Base-by-base conservation (phyloP, 2,329 filamentous ascomycete species). In the Neopestalotiopsis rosae region DNA sequence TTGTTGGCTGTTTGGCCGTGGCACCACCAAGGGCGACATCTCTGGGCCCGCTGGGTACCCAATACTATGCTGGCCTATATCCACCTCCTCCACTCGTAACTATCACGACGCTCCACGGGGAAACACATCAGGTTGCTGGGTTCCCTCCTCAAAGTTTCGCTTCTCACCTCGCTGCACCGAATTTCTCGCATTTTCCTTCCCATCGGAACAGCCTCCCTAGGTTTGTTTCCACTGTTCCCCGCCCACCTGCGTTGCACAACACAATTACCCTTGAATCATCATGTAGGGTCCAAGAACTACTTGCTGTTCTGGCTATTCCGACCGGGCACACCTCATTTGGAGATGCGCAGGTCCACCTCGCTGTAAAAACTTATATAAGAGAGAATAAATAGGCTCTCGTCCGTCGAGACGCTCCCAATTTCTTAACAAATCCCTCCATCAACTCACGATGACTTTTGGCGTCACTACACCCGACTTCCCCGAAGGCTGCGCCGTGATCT, bases 401-500 rank as follows among this genome's bases (percentile, higher is more conserved):
- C 45, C 45, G n/a, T 52, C n/a, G 45, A 52, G 45, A 52, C 45
- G 9, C 7, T 52, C 5, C n/a, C n/a, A 7, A 24, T 52, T 52
- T 52, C n/a, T 10, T 20, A 7, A 52, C 5, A 12, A 52, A 52
- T 52, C 45, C 45, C 6, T 9, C 45, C 45, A 52, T 52, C 45
- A 61, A 61, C 17, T 28, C 45, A 64, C 66, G 28, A 68, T 68
- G 59, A 12, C 66, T 58, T 68, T 68, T 30, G 66, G 66, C 56
- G 59, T 68, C 45, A 68, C 66, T 42, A 24, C 30, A 45, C 30
- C 66, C 45, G 66, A 68, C 7, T 68, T 58, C 10, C n/a, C 59
- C 59, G 66, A 68, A 45, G 66, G 66, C 59, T 68, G 66, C 66
- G 66, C 66, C 66, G 61, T 68, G 34, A 30, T 68, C 40, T 68